Percentiles rank a stretch among this genome's conserved stretches.
phyloP scores from a whole-genome alignment of 2,329 filamentous ascomycete species.

The Ophiosphaerella narmari region DNA sequence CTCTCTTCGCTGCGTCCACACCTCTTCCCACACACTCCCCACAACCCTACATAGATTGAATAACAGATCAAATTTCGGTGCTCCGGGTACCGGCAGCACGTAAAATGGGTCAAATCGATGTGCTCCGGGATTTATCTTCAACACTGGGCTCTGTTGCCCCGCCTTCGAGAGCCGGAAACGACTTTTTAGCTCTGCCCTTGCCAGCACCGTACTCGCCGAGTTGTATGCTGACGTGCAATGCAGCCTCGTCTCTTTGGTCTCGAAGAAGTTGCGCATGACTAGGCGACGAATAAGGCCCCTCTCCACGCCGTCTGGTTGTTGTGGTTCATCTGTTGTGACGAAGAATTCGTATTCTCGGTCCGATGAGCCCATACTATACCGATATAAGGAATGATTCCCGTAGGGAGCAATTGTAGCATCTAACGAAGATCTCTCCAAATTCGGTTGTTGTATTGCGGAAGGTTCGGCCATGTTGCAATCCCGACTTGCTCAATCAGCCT shows the following conservation, averaged over 20 bases:
- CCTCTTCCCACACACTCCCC: constrained; percentile 15
- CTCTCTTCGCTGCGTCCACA: not conserved
- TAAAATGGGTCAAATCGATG: constrained; percentile 31
- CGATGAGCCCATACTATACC: constrained; percentile 2
- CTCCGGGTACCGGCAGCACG: constrained; percentile 27
- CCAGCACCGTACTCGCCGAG: constrained; percentile 27
- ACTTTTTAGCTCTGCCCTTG: constrained; percentile 23
- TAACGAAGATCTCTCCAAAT: not conserved
- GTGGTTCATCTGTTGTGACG: constrained; percentile 27
- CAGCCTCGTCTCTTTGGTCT: constrained; percentile 13
- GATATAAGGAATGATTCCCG: not conserved
- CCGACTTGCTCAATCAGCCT: constrained; percentile 1
- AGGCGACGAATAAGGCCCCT: constrained; percentile 27
- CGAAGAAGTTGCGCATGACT: constrained; percentile 37
- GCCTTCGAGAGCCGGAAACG: constrained; percentile 28
- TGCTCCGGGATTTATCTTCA: constrained; percentile 14
- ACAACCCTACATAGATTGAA: constrained; percentile 30
- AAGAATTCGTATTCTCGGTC: constrained; percentile 34
- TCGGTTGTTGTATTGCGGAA: not conserved
- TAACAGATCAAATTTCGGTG: constrained; percentile 22
- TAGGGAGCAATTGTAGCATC: not conserved
- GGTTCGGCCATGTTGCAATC: constrained; percentile 1
- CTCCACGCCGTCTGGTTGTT: constrained; percentile 25
- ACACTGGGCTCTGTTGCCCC: constrained; percentile 4
- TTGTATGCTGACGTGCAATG: constrained; percentile 15